Percentiles rank a stretch among this genome's conserved stretches.
phyloP scores from a whole-genome alignment of 805 yeast genomes.

The Wickerhamiella domercqiae region DNA sequence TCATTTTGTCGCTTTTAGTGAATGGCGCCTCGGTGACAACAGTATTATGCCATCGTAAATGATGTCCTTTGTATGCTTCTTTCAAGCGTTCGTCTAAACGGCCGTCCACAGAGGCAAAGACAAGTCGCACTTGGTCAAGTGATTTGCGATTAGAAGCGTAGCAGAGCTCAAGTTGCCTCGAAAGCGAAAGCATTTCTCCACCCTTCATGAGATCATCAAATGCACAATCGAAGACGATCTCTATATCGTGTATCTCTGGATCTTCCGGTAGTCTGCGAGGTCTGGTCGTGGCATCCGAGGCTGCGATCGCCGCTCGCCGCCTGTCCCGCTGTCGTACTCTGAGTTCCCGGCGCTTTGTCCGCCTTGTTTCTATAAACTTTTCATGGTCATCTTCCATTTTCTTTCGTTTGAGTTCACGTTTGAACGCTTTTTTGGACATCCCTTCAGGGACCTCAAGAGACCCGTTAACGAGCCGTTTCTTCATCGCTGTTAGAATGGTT shows the following conservation, averaged over 20 bases:
- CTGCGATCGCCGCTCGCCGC: constrained; percentile 8
- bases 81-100: constrained; percentile 56
- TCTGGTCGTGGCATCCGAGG: constrained; percentile 8
- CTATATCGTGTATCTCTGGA: too few relatives aligned
- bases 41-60: constrained; percentile 51
- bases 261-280: constrained; percentile 20
- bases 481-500: not conserved
- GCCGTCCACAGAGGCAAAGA: constrained; percentile 51
- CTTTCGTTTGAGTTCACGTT: constrained; percentile 44
- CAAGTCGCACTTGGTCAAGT: constrained; percentile 39
- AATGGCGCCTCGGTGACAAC: constrained; percentile 6
- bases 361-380: constrained; percentile 37
- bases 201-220: constrained; percentile 83
- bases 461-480: constrained; percentile 1
- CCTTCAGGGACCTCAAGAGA: constrained; percentile 50
- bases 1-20: constrained; percentile 10
- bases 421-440: constrained; percentile 77
- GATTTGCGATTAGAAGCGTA: constrained; percentile 65
- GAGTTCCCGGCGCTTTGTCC: constrained; percentile 33
- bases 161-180: constrained; percentile 66
- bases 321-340: constrained; percentile 6
- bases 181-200: constrained; percentile 50
- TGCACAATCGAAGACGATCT: constrained; percentile 68
- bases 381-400: constrained; percentile 52
- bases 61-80: constrained; percentile 36